phyloP scores from a whole-genome alignment of 768 basidiomycete genomes.

The Piloderma croceum region DNA sequence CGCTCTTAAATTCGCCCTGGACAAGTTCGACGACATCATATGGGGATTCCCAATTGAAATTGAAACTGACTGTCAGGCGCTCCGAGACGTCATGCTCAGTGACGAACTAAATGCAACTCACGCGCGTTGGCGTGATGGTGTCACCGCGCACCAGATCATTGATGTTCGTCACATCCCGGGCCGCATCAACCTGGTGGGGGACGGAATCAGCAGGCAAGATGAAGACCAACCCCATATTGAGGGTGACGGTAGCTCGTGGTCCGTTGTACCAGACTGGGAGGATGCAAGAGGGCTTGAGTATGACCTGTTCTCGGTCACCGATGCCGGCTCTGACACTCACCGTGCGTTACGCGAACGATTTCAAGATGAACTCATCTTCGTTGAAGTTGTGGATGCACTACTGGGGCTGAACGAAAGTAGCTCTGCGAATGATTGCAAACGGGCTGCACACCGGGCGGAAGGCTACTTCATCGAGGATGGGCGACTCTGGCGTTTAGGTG shows the following conservation, averaged over 20 bases:
- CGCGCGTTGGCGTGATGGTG: constrained; percentile 23
- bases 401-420: not conserved
- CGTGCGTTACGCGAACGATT: too few species aligned
- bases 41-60: constrained; percentile 22
- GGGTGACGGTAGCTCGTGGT: constrained; percentile 17
- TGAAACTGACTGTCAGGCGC: constrained; percentile 20
- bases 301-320: not conserved
- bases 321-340: constrained; percentile 3
- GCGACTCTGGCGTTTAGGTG: not conserved
- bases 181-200: constrained; percentile 15
- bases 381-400: constrained; percentile 4
- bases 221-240: constrained; percentile 1
- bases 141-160: constrained; percentile 17
- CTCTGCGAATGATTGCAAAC: not conserved
- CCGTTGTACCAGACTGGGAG: constrained; percentile 25
- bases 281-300: not conserved
- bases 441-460: not conserved
- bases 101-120: constrained; percentile 19
- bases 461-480: not conserved
- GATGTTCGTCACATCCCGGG: constrained; percentile 20
- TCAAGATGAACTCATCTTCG: constrained; percentile 7
- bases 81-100: constrained; percentile 20
- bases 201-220: constrained; percentile 20
- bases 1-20: constrained; percentile 18
- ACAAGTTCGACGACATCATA: constrained; percentile 26